A percentile compares a stretch with the other conserved stretches of the same genome.
phyloP scores from a whole-genome alignment of 306 rosid genomes.

The Vigna unguiculata region DNA sequence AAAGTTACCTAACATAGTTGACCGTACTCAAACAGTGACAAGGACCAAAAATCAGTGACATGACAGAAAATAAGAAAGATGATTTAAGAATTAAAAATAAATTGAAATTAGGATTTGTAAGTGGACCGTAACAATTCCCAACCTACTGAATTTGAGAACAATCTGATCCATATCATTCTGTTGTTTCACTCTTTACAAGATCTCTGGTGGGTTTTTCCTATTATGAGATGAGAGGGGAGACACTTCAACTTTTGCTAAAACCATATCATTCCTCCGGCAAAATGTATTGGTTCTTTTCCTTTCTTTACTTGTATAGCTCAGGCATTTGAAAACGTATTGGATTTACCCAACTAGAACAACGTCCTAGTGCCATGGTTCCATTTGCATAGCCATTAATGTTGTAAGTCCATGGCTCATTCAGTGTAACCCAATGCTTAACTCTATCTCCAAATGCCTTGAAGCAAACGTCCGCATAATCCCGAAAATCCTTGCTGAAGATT shows the following conservation, averaged over 20 bases:
- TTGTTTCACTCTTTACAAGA: slow-evolving; percentile 50
- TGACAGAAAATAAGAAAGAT: too few species aligned
- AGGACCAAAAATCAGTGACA: too few species aligned
- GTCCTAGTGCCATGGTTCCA: slow-evolving; percentile 45
- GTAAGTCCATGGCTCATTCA: slow-evolving; percentile 59
- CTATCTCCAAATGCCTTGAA: slow-evolving; percentile 61
- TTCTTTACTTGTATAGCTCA: too few species aligned
- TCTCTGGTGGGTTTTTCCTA: slow-evolving; percentile 62
- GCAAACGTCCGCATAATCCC: slow-evolving; percentile 43
- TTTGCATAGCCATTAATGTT: slow-evolving; percentile 51
- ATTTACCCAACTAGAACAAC: slow-evolving; percentile 46
- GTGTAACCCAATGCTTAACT: slow-evolving; percentile 69
- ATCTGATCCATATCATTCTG: too few species aligned
- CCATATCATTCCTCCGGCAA: slow-evolving; percentile 50
- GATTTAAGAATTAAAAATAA: too few species aligned
- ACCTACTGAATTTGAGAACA: too few species aligned
- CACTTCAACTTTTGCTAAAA: slow-evolving; percentile 46
- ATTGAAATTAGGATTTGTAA: too few species aligned
- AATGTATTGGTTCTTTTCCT: too few species aligned
- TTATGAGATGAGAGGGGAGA: slow-evolving; percentile 53
- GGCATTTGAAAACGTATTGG: too few species aligned
- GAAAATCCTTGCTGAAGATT: slow-evolving; percentile 44
- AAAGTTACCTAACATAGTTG: too few species aligned
- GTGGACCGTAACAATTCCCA: too few species aligned
- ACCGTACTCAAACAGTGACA: too few species aligned